Conservation (phyloP, 345 rosid genomes). For the Pseudoturritis turrita region DNA sequence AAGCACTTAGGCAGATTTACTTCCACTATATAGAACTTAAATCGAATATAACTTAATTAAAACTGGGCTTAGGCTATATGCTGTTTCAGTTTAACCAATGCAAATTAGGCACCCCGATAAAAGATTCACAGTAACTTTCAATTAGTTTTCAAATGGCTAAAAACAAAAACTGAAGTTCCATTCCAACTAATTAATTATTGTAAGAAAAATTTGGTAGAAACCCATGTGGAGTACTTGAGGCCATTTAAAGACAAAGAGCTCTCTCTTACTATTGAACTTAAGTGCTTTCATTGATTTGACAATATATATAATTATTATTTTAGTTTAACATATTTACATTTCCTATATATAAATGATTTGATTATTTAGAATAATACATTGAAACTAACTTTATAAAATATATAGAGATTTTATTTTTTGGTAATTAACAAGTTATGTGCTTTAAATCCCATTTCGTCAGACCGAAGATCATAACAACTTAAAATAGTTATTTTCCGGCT, state of each 20-base stretch:
- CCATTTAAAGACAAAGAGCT: conserved; percentile 6
- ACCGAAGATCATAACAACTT: neutral
- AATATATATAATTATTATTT: neutral
- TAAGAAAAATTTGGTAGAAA: neutral
- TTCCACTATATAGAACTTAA: neutral
- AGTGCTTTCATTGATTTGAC: neutral
- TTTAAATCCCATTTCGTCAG: too few relatives aligned
- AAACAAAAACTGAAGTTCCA: neutral
- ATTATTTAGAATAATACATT: neutral
- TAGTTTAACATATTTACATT: neutral
- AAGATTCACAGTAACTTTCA: neutral
- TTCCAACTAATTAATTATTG: neutral
- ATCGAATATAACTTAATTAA: neutral
- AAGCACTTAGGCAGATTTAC: neutral
- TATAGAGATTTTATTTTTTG: too few relatives aligned
- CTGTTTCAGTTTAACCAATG: neutral
- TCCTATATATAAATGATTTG: neutral
- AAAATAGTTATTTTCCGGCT: neutral
- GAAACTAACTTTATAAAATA: neutral
- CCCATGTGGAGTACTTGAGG: conserved; percentile 20
- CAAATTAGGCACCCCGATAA: neutral
- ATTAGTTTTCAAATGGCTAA: neutral
- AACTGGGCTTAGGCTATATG: neutral
- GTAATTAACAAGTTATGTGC: too few relatives aligned
- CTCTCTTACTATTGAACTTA: neutral